These are phyloP conservation scores for Sapria himalayana DNA, from an alignment of 345 rosid genomes.

Conservation along the genomic window DNA sequence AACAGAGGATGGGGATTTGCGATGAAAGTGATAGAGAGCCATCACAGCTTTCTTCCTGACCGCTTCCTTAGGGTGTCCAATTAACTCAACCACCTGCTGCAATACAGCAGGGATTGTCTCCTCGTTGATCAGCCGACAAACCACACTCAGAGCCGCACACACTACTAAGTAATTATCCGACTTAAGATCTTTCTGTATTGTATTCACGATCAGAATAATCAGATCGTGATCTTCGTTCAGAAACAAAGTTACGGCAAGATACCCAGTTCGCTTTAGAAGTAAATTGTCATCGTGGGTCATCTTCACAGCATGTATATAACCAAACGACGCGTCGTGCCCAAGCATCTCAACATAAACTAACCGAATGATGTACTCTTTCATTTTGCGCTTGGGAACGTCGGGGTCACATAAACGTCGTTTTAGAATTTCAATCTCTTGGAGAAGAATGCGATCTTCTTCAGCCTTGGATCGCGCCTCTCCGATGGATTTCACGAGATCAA, in stretches of 20 bases:
- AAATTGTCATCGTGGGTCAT: conserved; percentile 89
- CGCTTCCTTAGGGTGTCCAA: conserved; percentile 71
- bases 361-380: conserved; percentile 84
- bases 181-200: conserved; percentile 91
- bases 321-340: conserved; percentile 95
- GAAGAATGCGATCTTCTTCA: conserved; percentile 87
- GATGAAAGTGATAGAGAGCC: conserved; percentile 86
- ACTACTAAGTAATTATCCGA: conserved; percentile 78
- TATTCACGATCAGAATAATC: conserved; percentile 78
- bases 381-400: conserved; percentile 72
- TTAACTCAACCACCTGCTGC: conserved; percentile 73
- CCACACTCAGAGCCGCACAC: conserved; percentile 76
- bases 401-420: conserved; percentile 78
- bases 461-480: conserved; percentile 99
- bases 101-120: conserved; percentile 95
- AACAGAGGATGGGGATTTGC: conserved; percentile 79
- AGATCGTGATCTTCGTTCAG: conserved; percentile 89
- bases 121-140: conserved; percentile 79
- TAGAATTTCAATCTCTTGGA: conserved; percentile 78
- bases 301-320: conserved; percentile 95
- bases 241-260: conserved; percentile 81
- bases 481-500: conserved; percentile 88
- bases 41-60: conserved; percentile 95
- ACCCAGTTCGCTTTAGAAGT: conserved; percentile 76
- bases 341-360: conserved; percentile 91